Evolutionary conservation across 1,284 basidiomycete genomes (phyloP).

Genomic region (Leccinum ponderosum): DNA sequence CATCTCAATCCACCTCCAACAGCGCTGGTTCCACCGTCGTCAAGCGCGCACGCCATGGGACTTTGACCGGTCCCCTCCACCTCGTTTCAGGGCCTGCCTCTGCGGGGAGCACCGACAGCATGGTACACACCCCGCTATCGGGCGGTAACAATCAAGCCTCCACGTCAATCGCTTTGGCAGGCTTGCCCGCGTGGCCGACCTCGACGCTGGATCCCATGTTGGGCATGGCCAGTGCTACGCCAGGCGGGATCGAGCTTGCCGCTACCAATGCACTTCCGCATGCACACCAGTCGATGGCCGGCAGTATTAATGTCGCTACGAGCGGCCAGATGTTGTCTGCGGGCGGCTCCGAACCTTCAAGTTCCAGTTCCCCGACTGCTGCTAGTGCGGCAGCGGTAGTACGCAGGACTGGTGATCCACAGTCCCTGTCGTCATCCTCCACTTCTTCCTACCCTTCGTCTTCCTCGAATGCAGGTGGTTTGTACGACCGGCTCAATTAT

Average conservation of each 20-base stretch:
- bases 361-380: conserved; percentile 9
- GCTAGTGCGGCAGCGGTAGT: background rate
- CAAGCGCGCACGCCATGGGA: conserved; percentile 33
- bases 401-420: conserved; percentile 22
- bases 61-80: conserved; percentile 25
- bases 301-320: conserved; percentile 3
- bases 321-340: conserved; percentile 32
- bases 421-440: conserved; percentile 20
- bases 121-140: conserved; percentile 21
- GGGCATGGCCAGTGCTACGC: conserved; percentile 33
- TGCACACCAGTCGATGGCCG: conserved; percentile 17
- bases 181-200: conserved; percentile 34
- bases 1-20: conserved; percentile 15
- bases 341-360: conserved; percentile 22
- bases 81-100: conserved; percentile 21
- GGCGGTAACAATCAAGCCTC: conserved; percentile 13
- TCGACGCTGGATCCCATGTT: conserved; percentile 34
- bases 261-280: conserved; percentile 10
- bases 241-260: conserved; percentile 33
- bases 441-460: conserved; percentile 15
- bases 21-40: conserved; percentile 3
- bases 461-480: conserved; percentile 15
- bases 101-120: conserved; percentile 14
- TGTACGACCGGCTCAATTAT: conserved; percentile 26
- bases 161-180: conserved; percentile 27